Evolutionary conservation across 495 filamentous ascomycete species (phyloP).

Genomic region (Schizothecium vesticola): DNA sequence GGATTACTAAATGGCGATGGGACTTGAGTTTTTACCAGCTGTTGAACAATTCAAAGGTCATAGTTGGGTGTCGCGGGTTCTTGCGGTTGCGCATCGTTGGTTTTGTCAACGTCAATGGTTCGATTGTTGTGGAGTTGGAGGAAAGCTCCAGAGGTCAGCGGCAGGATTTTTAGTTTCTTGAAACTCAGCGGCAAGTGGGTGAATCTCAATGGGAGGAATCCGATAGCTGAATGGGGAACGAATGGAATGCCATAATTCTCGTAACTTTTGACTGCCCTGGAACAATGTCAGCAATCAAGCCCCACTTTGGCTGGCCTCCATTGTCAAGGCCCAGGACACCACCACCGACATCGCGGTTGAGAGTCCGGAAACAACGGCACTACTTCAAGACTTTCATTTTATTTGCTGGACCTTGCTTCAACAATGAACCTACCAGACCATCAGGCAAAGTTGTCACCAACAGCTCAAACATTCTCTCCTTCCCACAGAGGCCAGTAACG

Average conservation of each 20-base stretch:
- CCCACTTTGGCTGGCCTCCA: constrained; percentile 2
- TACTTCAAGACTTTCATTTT: no score
- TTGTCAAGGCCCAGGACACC: not conserved
- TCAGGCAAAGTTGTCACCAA: no score
- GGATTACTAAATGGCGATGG: not conserved
- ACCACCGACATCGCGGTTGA: not conserved
- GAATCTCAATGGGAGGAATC: not conserved
- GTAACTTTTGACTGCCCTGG: not conserved
- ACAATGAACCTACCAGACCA: no score
- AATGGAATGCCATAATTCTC: no score
- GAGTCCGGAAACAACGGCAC: no score
- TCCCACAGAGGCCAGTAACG: no score
- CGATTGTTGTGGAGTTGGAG: not conserved
- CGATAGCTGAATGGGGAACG: no score
- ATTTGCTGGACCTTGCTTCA: not conserved
- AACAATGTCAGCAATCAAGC: not conserved
- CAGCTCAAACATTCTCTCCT: no score
- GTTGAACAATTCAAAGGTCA: not conserved
- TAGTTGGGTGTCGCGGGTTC: not conserved
- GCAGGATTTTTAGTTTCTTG: no score
- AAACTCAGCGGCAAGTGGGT: not conserved
- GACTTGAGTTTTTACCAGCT: not conserved
- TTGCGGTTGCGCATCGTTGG: not conserved
- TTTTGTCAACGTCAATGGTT: not conserved
- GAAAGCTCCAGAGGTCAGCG: not conserved